Evolutionary conservation across 1,284 basidiomycete species (phyloP).

Genomic region (Boletellus deceptivus): DNA sequence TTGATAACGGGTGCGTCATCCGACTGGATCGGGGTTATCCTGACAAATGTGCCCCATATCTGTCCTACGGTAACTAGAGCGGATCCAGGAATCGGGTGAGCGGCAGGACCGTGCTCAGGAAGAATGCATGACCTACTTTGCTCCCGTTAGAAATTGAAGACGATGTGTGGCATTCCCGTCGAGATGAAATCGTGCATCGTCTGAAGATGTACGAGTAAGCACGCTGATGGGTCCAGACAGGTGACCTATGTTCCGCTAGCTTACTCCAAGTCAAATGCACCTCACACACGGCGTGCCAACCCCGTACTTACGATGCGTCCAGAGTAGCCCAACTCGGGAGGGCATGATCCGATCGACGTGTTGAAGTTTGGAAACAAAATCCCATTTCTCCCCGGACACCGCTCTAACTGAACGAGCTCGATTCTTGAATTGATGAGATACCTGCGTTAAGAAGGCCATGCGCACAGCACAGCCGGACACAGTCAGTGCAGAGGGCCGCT

Average conservation of each 20-base stretch:
- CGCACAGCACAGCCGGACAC: background rate
- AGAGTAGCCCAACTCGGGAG: slow-evolving; percentile 47
- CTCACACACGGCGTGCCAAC: slow-evolving; percentile 41
- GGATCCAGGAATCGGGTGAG: slow-evolving; percentile 1
- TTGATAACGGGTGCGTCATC: background rate
- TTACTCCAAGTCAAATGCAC: too few species aligned
- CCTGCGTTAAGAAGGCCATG: slow-evolving; percentile 39
- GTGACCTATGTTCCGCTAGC: slow-evolving; percentile 3
- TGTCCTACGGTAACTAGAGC: background rate
- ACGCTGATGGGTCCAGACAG: slow-evolving; percentile 36
- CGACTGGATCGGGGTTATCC: background rate
- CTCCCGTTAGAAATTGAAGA: slow-evolving; percentile 45
- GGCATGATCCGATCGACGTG: slow-evolving; percentile 47
- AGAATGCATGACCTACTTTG: slow-evolving; percentile 43
- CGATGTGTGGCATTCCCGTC: slow-evolving; percentile 55
- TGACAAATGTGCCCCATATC: background rate
- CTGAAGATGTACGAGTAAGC: slow-evolving; percentile 50
- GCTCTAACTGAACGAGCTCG: too few species aligned
- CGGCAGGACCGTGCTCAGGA: slow-evolving; percentile 41
- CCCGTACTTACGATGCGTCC: slow-evolving; percentile 49
- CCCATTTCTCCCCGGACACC: too few species aligned
- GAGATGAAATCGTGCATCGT: slow-evolving; percentile 54
- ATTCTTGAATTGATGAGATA: slow-evolving; percentile 39
- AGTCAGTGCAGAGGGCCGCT: slow-evolving; percentile 41
- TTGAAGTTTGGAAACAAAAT: slow-evolving; percentile 32